phyloP scores from a whole-genome alignment of 2,329 filamentous ascomycete genomes.

The Colletotrichum horii region DNA sequence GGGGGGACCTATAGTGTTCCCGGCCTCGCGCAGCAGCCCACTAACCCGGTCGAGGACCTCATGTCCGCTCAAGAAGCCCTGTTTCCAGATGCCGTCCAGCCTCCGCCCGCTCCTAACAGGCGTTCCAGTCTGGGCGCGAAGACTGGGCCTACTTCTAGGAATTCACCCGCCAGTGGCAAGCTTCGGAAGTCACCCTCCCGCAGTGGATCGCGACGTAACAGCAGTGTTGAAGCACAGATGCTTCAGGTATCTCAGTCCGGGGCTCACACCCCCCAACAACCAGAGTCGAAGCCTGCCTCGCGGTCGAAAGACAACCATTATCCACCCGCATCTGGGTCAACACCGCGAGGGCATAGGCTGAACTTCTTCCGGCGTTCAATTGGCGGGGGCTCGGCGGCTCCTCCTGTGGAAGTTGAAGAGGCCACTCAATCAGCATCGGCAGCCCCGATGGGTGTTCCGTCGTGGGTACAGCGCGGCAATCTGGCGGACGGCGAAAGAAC shows the following conservation, averaged over 20 bases:
- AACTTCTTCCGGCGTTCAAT: conserved; percentile 59
- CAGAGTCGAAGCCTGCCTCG: conserved; percentile 31
- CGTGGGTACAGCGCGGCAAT: conserved; percentile 40
- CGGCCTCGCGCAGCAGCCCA: conserved; percentile 33
- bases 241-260: conserved; percentile 28
- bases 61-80: conserved; percentile 45
- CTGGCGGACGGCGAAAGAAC: conserved; percentile 45
- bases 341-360: conserved; percentile 48
- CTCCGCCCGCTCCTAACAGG: conserved; percentile 55
- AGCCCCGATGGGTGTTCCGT: conserved; percentile 41
- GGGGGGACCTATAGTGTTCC: conserved; percentile 33
- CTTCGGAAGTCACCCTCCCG: conserved; percentile 30
- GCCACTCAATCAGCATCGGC: conserved; percentile 8
- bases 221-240: conserved; percentile 36
- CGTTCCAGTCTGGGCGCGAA: conserved; percentile 59
- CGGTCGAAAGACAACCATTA: conserved; percentile 41
- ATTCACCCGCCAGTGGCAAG: conserved; percentile 22
- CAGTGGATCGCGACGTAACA: conserved; percentile 22
- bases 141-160: conserved; percentile 37
- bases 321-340: conserved; percentile 53
- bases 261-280: conserved; percentile 22
- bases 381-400: conserved; percentile 34
- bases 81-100: conserved; percentile 38
- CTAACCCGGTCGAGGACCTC: conserved; percentile 52
- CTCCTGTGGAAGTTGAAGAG: conserved; percentile 12